Percentiles rank a stretch among this genome's conserved stretches.
Conservation (phyloP, 768 basidiomycete species). For the Termitomyces sp. region DNA sequence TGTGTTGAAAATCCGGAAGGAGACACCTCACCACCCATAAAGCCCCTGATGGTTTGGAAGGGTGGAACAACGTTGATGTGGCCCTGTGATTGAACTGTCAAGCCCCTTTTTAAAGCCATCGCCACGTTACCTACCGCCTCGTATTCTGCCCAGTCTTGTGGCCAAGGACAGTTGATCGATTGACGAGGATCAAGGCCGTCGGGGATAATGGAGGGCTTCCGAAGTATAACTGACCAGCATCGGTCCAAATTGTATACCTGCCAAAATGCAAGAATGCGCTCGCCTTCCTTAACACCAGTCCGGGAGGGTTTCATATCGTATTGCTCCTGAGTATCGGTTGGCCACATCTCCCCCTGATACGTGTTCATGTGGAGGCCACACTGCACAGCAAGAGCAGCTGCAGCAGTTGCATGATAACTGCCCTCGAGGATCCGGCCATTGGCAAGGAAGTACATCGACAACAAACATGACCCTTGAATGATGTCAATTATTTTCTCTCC, state of each 20-base stretch:
- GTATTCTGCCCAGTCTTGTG: constrained; percentile 69
- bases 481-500: constrained; percentile 60
- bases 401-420: constrained; percentile 71
- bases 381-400: constrained; percentile 70
- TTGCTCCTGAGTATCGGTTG: constrained; percentile 27
- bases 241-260: constrained; percentile 79
- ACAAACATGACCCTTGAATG: constrained; percentile 72
- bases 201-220: constrained; percentile 61
- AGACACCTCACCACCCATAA: constrained; percentile 57
- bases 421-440: constrained; percentile 79
- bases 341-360: constrained; percentile 30
- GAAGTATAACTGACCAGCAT: constrained; percentile 75
- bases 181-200: constrained; percentile 56
- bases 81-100: constrained; percentile 39
- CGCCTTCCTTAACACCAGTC: constrained; percentile 60
- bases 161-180: constrained; percentile 74
- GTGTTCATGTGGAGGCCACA: constrained; percentile 58
- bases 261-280: constrained; percentile 78
- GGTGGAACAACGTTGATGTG: constrained; percentile 48
- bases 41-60: constrained; percentile 58
- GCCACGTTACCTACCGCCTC: constrained; percentile 49
- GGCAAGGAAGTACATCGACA: constrained; percentile 73
- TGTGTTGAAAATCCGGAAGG: constrained; percentile 58
- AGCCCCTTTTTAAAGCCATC: background rate
- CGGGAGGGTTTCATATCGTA: constrained; percentile 57